phyloP scores from a whole-genome alignment of 257 asterid species.

The Coffea eugenioides region DNA sequence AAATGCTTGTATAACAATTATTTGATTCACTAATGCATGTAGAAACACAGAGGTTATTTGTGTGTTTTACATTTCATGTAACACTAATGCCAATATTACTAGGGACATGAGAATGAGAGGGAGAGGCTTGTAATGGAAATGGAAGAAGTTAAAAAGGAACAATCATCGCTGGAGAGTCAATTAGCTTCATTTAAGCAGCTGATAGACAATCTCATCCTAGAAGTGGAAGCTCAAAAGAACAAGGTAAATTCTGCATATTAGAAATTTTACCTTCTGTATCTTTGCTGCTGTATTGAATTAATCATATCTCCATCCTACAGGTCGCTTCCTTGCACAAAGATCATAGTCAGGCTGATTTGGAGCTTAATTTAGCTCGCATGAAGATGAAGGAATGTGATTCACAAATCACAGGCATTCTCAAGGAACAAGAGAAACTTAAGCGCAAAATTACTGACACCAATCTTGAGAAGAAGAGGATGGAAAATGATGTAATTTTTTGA shows the following conservation, averaged over 20 bases:
- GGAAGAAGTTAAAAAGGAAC: constrained; percentile 88
- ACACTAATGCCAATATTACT: constrained; percentile 26
- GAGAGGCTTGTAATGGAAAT: constrained; percentile 87
- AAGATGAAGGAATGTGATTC: constrained; percentile 91
- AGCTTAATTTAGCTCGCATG: constrained; percentile 69
- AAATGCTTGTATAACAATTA: neutral
- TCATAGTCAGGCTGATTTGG: constrained; percentile 56
- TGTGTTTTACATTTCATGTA: constrained; percentile 4
- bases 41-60: neutral
- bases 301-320: constrained; percentile 36
- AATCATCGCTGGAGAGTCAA: constrained; percentile 62
- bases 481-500: constrained; percentile 66
- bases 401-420: constrained; percentile 64
- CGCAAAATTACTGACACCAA: constrained; percentile 65
- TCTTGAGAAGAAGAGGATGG: constrained; percentile 87
- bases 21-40: neutral
- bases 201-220: constrained; percentile 49
- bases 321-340: constrained; percentile 50
- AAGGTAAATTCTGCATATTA: constrained; percentile 46
- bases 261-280: neutral
- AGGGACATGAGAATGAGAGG: constrained; percentile 85
- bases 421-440: constrained; percentile 71
- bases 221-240: constrained; percentile 59
- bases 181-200: constrained; percentile 53
- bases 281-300: neutral